Evolutionary conservation across 176 grass and related monocot species (phyloP).

Genomic region (Oryza australiensis): DNA sequence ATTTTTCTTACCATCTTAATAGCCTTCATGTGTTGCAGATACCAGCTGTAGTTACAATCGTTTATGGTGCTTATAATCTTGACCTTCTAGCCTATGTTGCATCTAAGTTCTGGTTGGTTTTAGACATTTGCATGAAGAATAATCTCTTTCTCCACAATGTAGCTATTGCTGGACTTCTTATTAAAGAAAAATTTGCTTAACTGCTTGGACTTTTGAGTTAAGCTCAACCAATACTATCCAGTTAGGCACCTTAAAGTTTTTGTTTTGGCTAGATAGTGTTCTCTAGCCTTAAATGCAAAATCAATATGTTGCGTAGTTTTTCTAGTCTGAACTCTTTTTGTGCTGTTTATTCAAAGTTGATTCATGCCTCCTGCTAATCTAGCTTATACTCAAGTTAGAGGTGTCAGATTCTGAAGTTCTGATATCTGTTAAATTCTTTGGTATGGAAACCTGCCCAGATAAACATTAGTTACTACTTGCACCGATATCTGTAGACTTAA

Average conservation of each 20-base stretch:
- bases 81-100: not conserved
- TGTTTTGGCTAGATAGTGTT: not conserved
- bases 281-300: not conserved
- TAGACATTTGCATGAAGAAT: not conserved
- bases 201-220: not conserved
- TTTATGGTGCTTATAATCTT: not conserved
- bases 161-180: not conserved
- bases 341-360: not conserved
- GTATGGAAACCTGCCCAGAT: not conserved
- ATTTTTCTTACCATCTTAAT: constrained; percentile 2
- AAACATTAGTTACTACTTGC: not conserved
- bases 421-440: not conserved
- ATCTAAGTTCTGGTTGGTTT: not conserved
- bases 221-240: not conserved
- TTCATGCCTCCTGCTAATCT: not conserved
- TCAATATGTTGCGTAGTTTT: not conserved
- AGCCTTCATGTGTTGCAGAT: not conserved
- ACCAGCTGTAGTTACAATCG: not conserved
- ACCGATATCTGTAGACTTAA: not conserved
- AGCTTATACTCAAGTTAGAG: not conserved
- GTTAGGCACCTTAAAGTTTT: not conserved
- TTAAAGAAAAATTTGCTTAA: not conserved
- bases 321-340: not conserved
- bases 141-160: not conserved
- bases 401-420: constrained; percentile 10